Evolutionary conservation across 2,329 filamentous ascomycete genomes (phyloP).

Genomic region (Neonectria punicea): DNA sequence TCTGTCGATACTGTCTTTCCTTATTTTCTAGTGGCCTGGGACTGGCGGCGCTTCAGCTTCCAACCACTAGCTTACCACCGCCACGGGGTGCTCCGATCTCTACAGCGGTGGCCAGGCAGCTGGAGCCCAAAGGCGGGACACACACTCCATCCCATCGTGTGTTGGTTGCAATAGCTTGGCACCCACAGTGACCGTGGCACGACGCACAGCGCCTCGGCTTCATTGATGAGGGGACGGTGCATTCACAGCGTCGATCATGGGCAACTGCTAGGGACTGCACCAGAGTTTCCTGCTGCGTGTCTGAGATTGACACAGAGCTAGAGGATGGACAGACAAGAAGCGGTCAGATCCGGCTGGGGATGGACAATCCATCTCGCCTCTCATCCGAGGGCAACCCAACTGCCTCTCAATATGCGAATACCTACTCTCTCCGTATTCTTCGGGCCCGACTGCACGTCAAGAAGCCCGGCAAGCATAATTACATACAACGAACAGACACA

Average conservation of each 20-base stretch:
- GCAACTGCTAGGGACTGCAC: conserved; percentile 12
- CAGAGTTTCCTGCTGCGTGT: conserved; percentile 29
- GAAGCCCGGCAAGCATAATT: conserved; percentile 9
- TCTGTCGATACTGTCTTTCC: conserved; percentile 15
- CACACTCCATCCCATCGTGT: conserved; percentile 7
- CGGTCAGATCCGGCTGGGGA: conserved; percentile 31
- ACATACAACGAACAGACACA: background rate
- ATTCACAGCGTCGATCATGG: conserved; percentile 9
- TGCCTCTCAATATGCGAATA: background rate
- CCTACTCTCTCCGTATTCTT: background rate
- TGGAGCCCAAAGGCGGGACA: background rate
- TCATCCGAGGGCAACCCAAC: background rate
- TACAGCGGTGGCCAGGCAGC: conserved; percentile 7
- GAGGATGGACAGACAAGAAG: conserved; percentile 25
- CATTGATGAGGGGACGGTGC: conserved; percentile 19
- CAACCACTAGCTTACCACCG: conserved; percentile 39
- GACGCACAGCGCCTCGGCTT: conserved; percentile 34
- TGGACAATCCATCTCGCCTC: background rate
- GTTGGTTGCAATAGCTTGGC: conserved; percentile 25
- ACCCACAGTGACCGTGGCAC: conserved; percentile 35
- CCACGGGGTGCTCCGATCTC: conserved; percentile 35
- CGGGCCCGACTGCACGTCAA: conserved; percentile 9
- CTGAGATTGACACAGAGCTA: conserved; percentile 32
- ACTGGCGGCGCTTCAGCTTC: conserved; percentile 36
- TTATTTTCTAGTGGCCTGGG: conserved; percentile 14